Evolutionary conservation across 768 basidiomycete genomes (phyloP).

Genomic region (Trametes sanguinea): DNA sequence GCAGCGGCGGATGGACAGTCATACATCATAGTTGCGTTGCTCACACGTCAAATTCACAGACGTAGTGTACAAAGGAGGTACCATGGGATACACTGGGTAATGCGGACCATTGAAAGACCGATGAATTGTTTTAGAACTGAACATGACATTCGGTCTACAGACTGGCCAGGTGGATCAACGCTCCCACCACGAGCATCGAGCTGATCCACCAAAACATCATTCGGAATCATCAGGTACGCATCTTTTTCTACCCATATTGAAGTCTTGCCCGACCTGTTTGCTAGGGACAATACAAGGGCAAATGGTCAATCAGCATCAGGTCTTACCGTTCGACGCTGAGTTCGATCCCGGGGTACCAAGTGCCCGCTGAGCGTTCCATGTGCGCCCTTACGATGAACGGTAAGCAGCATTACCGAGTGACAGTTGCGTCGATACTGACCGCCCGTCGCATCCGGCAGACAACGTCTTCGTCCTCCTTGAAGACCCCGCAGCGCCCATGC

Average conservation of each 20-base stretch:
- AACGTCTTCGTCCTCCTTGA: slow-evolving; percentile 80
- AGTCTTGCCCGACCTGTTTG: not conserved
- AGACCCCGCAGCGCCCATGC: slow-evolving; percentile 70
- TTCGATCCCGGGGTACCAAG: slow-evolving; percentile 51
- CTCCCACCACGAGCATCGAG: slow-evolving; percentile 70
- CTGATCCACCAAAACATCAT: slow-evolving; percentile 69
- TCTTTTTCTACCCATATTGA: slow-evolving; percentile 3
- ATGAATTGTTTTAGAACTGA: not conserved
- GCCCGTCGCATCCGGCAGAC: slow-evolving; percentile 31
- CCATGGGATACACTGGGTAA: slow-evolving; percentile 21
- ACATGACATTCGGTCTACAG: slow-evolving; percentile 35
- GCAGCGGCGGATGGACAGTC: not conserved
- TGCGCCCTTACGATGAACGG: slow-evolving; percentile 74
- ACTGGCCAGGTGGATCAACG: slow-evolving; percentile 80
- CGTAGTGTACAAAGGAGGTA: not conserved
- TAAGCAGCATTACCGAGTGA: not conserved
- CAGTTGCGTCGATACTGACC: not conserved
- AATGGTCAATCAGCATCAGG: slow-evolving; percentile 69
- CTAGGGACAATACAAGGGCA: slow-evolving; percentile 61
- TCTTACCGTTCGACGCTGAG: slow-evolving; percentile 76
- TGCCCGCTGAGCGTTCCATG: slow-evolving; percentile 67
- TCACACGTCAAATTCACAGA: no score
- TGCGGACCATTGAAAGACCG: not conserved
- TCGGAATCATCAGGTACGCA: slow-evolving; percentile 65
- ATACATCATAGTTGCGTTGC: not conserved